Base-by-base conservation (phyloP, 1,284 basidiomycete genomes). In the Ustilago esculenta region DNA sequence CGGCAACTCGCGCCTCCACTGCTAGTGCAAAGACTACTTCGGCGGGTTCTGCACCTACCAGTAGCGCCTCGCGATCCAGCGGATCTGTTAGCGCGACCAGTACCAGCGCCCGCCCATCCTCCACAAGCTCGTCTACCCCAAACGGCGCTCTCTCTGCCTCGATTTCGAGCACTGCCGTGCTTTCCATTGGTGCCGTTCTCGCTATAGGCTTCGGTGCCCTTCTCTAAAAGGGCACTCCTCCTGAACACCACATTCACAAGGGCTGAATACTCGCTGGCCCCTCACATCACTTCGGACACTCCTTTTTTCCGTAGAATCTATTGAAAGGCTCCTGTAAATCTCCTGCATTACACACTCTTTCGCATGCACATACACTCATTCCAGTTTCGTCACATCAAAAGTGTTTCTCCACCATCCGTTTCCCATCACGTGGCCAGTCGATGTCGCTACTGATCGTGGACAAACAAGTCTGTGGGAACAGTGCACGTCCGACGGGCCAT, bases 121-220 rank as follows among this genome's bases (percentile, higher is more conserved):
- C 46, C 15, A 47, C 56, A 11, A 18, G 34, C 29, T 17, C 43
- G 1, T 15, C 32, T 0, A 34, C 12, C 14, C 52, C 27, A 27
- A 64, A 57, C 41, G 54, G 49, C 18, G 61, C 61, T 17, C 41
- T 65, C n/a, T 48, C 54, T 4, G 23, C 25, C 32, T 20, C 24
- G 2, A 33, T 12, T 21, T 21, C 45, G 25, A 46, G 53, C 25
- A 40, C 48, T 17, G 24, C 32, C 5, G 42, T 30, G n/a, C 35
- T 58, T 18, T 21, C 47, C 11, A 23, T 56, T 15, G 29, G 30
- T 29, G 40, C 49, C 23, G 53, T 49, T 39, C n/a, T 52, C 14
- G 49, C 44, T 6, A 44, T 46, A 10, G 57, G 56, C 30, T 24
- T 67, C 24, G 49, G 44, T 30, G 35, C 23, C 36, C 32, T 59